These are phyloP conservation scores for Phytopythium helicoides DNA, from an alignment of 352 stramenopile genomes.

Conservation along the genomic window DNA sequence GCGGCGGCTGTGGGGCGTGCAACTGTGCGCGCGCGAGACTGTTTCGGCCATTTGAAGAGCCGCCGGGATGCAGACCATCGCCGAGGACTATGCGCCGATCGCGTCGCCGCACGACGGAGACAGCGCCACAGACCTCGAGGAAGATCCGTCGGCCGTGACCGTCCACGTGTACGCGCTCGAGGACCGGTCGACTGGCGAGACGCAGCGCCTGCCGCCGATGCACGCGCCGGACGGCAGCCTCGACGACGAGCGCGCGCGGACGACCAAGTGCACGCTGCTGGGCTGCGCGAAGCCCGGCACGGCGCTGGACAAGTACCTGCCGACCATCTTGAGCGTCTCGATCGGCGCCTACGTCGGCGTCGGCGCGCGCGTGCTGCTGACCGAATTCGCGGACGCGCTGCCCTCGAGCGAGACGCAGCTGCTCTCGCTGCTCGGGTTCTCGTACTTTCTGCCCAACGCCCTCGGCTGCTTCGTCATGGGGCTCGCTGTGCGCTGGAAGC, in stretches of 20 bases:
- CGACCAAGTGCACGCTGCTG: not conserved
- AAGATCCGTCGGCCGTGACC: slow-evolving; percentile 9
- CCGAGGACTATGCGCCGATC: slow-evolving; percentile 35
- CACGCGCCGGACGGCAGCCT: too few species aligned
- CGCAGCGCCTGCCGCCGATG: slow-evolving; percentile 4
- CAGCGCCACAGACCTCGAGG: slow-evolving; percentile 25
- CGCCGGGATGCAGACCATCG: slow-evolving; percentile 37
- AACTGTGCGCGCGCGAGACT: too few species aligned
- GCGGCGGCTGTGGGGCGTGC: too few species aligned
- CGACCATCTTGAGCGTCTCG: slow-evolving; percentile 29
- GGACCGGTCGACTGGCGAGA: not conserved
- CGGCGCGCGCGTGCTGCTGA: slow-evolving; percentile 44
- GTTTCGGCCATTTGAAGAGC: not conserved
- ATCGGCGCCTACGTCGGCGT: slow-evolving; percentile 53
- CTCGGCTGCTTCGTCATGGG: slow-evolving; percentile 71
- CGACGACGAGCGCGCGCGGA: not conserved
- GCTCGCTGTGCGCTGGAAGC: slow-evolving; percentile 33
- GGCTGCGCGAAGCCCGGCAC: slow-evolving; percentile 7
- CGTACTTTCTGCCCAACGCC: slow-evolving; percentile 55
- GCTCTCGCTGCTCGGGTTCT: slow-evolving; percentile 47
- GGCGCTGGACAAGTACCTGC: slow-evolving; percentile 27
- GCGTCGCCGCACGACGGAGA: slow-evolving; percentile 18
- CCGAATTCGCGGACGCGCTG: slow-evolving; percentile 38
- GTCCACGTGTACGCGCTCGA: slow-evolving; percentile 1
- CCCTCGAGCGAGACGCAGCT: slow-evolving; percentile 35